Conservation (phyloP, 768 basidiomycete species). For the Glaciozyma antarctica region DNA sequence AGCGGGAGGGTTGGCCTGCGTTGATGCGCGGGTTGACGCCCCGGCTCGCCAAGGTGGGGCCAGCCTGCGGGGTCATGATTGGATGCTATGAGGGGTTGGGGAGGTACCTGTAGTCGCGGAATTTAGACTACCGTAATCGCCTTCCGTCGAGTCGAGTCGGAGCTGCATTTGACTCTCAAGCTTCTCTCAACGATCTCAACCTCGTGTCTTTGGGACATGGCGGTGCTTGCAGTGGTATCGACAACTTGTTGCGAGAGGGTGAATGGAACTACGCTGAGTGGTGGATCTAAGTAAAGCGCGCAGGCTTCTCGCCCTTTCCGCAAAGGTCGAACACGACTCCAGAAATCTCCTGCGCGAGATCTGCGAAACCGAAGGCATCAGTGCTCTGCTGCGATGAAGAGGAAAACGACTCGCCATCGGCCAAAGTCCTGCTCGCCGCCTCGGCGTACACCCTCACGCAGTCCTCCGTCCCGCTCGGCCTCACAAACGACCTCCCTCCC, state of each 20-base stretch:
- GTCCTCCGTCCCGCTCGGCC: constrained; percentile 96
- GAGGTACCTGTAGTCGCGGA: background rate
- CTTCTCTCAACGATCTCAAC: too few species aligned
- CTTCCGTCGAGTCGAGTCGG: too few species aligned
- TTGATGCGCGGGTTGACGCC: constrained; percentile 78
- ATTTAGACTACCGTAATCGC: too few species aligned
- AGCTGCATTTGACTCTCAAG: too few species aligned
- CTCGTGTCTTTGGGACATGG: too few species aligned
- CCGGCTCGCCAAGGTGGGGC: constrained; percentile 66
- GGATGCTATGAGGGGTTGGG: constrained; percentile 63
- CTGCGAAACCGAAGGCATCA: constrained; percentile 41
- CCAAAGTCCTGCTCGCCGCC: constrained; percentile 60
- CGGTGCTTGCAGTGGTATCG: too few species aligned
- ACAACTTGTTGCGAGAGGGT: background rate
- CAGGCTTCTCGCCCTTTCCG: constrained; percentile 53
- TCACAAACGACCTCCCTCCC: constrained; percentile 80
- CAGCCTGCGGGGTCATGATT: constrained; percentile 98
- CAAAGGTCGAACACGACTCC: constrained; percentile 74
- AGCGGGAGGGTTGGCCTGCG: constrained; percentile 65
- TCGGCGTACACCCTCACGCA: constrained; percentile 97
- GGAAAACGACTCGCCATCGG: constrained; percentile 44
- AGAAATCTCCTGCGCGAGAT: constrained; percentile 75
- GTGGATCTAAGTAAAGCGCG: constrained; percentile 9
- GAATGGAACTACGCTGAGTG: too few species aligned
- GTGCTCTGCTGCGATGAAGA: background rate